Evolutionary conservation across 306 rosid species (phyloP).

Genomic region (Styphnolobium japonicum): DNA sequence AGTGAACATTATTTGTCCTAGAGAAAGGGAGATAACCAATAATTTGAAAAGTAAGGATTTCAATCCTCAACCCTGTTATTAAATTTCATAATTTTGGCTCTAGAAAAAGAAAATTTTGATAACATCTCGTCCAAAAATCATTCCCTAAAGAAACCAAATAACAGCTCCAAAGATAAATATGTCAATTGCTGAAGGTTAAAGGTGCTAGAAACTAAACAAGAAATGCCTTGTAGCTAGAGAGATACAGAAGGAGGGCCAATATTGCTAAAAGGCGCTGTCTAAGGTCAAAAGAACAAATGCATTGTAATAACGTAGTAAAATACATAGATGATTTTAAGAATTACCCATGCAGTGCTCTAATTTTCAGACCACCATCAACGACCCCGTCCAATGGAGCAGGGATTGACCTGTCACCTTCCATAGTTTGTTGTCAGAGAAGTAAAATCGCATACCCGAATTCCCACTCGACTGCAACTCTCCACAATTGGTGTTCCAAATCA

Average conservation of each 20-base stretch:
- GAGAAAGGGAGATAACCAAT: background rate
- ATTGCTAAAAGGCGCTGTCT: background rate
- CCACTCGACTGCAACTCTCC: constrained; percentile 43
- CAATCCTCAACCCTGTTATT: background rate
- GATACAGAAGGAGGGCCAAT: background rate
- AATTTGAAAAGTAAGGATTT: background rate
- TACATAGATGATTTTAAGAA: background rate
- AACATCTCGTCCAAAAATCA: background rate
- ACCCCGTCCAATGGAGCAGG: constrained; percentile 49
- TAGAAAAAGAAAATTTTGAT: background rate
- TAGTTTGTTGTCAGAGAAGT: constrained; percentile 43
- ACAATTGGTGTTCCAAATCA: constrained; percentile 64
- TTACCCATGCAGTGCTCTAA: constrained; percentile 74
- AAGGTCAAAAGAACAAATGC: constrained; percentile 18
- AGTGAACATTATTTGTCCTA: background rate
- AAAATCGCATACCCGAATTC: constrained; percentile 48
- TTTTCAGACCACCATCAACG: constrained; percentile 49
- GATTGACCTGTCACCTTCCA: constrained; percentile 61
- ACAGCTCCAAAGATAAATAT: background rate
- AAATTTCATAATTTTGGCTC: background rate
- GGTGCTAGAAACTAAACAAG: background rate
- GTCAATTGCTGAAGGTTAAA: background rate
- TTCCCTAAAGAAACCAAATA: background rate
- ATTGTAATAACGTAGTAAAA: background rate
- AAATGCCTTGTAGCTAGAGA: constrained; percentile 9